Evolutionary conservation across 1,284 basidiomycete genomes (phyloP).

Genomic region (Peniophora sp.): DNA sequence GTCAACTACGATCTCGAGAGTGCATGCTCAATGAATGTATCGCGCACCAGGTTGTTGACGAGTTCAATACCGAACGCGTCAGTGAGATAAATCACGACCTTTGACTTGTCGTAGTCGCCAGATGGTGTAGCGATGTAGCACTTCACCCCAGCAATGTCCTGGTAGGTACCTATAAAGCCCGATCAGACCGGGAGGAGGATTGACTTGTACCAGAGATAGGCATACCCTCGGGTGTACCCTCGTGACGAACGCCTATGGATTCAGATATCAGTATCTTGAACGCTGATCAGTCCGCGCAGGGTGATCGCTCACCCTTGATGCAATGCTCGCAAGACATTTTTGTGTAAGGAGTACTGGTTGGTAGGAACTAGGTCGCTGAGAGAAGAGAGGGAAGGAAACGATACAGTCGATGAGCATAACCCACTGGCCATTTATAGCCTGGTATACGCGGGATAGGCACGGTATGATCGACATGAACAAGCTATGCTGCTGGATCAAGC

Average conservation of each 20-base stretch:
- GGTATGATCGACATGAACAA: no score
- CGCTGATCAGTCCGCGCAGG: neutral
- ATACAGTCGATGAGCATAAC: no score
- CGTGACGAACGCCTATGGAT: conserved; percentile 42
- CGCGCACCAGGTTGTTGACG: conserved; percentile 40
- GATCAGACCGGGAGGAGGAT: neutral
- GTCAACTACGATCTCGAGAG: neutral
- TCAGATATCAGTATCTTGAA: neutral
- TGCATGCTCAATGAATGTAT: neutral
- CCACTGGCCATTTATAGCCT: no score
- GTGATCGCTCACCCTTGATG: conserved; percentile 27
- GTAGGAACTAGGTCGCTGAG: no score
- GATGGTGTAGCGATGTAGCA: conserved; percentile 44
- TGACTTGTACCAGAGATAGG: conserved; percentile 3
- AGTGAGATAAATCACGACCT: conserved; percentile 48
- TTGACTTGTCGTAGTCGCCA: conserved; percentile 42
- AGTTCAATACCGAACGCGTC: conserved; percentile 61
- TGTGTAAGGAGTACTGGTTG: no score
- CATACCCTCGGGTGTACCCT: conserved; percentile 42
- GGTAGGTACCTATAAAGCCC: conserved; percentile 27
- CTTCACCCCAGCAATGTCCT: conserved; percentile 38
- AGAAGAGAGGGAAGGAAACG: no score
- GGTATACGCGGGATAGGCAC: no score
- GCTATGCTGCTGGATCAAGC: no score
- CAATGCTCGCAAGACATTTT: conserved; percentile 53